Evolutionary conservation across 2,329 filamentous ascomycete species (phyloP).

Genomic region (Whalleya microplaca): DNA sequence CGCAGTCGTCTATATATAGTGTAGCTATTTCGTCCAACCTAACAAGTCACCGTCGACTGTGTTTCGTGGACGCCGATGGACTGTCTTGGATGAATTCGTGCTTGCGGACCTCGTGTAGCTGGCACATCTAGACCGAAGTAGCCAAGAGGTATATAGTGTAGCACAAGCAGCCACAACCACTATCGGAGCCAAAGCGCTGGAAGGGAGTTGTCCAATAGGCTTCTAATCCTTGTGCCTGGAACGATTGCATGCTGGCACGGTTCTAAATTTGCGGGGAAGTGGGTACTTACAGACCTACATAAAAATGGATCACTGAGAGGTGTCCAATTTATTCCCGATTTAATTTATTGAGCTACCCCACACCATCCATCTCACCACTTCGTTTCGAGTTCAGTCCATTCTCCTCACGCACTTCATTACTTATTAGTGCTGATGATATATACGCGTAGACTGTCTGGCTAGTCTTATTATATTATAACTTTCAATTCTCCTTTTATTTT

Average conservation of each 20-base stretch:
- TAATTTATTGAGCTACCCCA: neutral
- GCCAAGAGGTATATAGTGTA: neutral
- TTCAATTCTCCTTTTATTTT: too few relatives aligned
- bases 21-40: neutral
- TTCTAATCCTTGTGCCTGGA: neutral
- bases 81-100: neutral
- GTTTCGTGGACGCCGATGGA: neutral
- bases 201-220: neutral
- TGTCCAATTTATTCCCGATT: too few relatives aligned
- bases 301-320: neutral
- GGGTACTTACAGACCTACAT: slow-evolving; percentile 6
- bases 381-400: neutral
- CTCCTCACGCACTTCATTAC: too few relatives aligned
- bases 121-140: neutral
- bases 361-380: neutral
- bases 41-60: neutral
- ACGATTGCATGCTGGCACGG: neutral
- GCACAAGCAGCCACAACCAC: neutral
- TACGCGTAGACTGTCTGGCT: too few relatives aligned
- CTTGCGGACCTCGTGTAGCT: neutral
- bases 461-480: too few relatives aligned
- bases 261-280: slow-evolving; percentile 26
- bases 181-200: neutral
- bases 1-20: too few relatives aligned
- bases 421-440: too few relatives aligned